phyloP scores from a whole-genome alignment of 768 basidiomycete species.

The Hericium alpestre region DNA sequence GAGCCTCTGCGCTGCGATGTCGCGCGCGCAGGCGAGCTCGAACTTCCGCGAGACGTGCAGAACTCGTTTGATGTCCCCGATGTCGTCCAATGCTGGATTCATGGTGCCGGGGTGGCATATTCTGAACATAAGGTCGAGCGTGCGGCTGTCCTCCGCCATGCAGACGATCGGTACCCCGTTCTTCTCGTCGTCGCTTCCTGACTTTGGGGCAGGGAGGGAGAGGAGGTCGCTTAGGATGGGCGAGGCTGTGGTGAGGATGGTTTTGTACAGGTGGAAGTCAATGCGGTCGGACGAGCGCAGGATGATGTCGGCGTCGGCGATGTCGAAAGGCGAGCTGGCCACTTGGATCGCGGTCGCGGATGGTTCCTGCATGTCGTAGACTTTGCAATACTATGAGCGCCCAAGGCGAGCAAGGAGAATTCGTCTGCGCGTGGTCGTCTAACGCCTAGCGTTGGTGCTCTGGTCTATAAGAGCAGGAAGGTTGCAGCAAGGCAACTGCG shows the following conservation, averaged over 20 bases:
- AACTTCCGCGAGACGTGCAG: not conserved
- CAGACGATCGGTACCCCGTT: not conserved
- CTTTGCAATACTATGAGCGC: too few species aligned
- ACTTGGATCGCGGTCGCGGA: too few species aligned
- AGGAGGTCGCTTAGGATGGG: not conserved
- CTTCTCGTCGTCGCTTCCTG: not conserved
- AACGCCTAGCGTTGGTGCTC: too few species aligned
- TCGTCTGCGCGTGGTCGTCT: too few species aligned
- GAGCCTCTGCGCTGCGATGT: not conserved
- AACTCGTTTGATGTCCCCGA: not conserved
- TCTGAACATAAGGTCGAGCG: not conserved
- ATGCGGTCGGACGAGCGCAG: not conserved
- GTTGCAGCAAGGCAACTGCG: too few species aligned
- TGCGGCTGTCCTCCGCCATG: not conserved
- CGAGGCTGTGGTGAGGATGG: not conserved
- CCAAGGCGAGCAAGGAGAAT: too few species aligned
- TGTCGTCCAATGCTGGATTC: not conserved
- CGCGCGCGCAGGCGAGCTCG: not conserved
- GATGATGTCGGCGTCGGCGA: not conserved
- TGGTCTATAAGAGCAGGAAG: too few species aligned
- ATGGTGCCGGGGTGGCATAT: not conserved
- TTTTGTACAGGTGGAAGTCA: not conserved
- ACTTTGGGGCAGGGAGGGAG: not conserved
- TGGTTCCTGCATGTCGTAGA: too few species aligned
- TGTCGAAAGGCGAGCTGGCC: too few species aligned